phyloP scores from a whole-genome alignment of 2,329 filamentous ascomycete genomes.

The Penicillium sp. region DNA sequence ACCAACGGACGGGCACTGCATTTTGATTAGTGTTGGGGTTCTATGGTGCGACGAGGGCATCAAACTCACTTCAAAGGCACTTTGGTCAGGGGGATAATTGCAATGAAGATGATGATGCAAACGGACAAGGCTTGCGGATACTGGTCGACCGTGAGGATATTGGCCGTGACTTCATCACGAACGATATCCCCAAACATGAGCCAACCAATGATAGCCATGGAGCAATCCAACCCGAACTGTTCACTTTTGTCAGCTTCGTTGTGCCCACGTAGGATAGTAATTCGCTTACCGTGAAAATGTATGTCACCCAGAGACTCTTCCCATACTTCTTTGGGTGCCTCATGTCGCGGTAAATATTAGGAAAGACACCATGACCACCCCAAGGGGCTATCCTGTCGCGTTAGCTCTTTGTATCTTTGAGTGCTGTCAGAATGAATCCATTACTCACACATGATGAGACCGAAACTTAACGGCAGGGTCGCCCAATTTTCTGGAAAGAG shows the following conservation, averaged over 20 bases:
- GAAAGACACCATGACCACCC: slow-evolving; percentile 75
- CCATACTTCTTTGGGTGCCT: slow-evolving; percentile 80
- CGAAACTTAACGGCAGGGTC: slow-evolving; percentile 83
- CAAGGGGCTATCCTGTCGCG: slow-evolving; percentile 54
- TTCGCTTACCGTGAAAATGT: slow-evolving; percentile 71
- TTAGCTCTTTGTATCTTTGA: neutral
- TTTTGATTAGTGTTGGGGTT: slow-evolving; percentile 22
- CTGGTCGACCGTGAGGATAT: slow-evolving; percentile 73
- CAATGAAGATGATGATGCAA: slow-evolving; percentile 81
- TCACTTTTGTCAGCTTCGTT: slow-evolving; percentile 14
- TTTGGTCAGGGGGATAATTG: slow-evolving; percentile 93
- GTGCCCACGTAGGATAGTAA: neutral
- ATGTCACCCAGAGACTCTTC: slow-evolving; percentile 75
- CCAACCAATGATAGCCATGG: slow-evolving; percentile 79
- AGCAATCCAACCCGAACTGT: slow-evolving; percentile 75
- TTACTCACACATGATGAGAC: slow-evolving; percentile 74
- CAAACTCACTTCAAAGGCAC: slow-evolving; percentile 72
- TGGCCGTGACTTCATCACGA: slow-evolving; percentile 84
- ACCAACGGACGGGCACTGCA: slow-evolving; percentile 76
- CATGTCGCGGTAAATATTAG: slow-evolving; percentile 80
- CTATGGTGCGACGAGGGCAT: neutral
- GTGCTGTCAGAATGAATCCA: neutral
- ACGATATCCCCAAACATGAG: slow-evolving; percentile 96
- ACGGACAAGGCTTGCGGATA: slow-evolving; percentile 76
- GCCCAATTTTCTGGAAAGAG: slow-evolving; percentile 84